Evolutionary conservation across 371 early-diverging fungal species (phyloP).

Genomic region (Basidiobolus meristosporus): DNA sequence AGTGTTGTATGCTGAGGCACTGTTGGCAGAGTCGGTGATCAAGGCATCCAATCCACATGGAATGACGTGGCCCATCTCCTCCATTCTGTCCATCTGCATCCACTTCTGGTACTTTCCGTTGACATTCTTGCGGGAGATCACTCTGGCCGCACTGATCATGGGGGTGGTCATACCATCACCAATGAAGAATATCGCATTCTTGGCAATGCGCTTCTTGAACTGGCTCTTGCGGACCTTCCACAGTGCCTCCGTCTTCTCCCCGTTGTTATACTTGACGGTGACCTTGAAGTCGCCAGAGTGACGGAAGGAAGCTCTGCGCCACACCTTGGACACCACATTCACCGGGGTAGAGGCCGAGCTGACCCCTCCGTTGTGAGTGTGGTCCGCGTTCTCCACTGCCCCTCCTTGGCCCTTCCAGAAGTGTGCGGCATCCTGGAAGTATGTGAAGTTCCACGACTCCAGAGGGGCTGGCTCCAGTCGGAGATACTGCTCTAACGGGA

Average conservation of each 20-base stretch:
- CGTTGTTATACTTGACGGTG: constrained; percentile 13
- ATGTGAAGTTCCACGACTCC: constrained; percentile 29
- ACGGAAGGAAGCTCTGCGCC: constrained; percentile 28
- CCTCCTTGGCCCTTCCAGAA: constrained; percentile 11
- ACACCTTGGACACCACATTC: constrained; percentile 27
- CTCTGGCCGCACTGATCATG: constrained; percentile 38
- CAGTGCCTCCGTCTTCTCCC: constrained; percentile 14
- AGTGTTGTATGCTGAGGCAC: constrained; percentile 43
- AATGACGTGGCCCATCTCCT: constrained; percentile 38
- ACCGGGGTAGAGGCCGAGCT: constrained; percentile 15
- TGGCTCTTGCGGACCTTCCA: constrained; percentile 25
- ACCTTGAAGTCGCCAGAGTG: constrained; percentile 28
- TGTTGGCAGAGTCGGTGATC: constrained; percentile 59
- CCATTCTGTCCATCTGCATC: constrained; percentile 37
- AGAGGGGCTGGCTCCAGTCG: constrained; percentile 1
- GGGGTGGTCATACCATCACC: constrained; percentile 48
- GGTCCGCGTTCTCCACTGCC: constrained; percentile 5
- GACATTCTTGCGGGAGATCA: constrained; percentile 26
- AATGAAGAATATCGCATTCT: constrained; percentile 52
- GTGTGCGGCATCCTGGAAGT: constrained; percentile 26
- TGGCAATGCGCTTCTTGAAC: constrained; percentile 31
- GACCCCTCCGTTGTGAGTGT: no score
- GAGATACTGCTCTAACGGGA: background rate
- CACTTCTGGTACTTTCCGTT: constrained; percentile 31
- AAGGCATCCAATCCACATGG: constrained; percentile 52